Base-by-base conservation (phyloP, 495 filamentous ascomycete species). In the Xylaria cubensis region DNA sequence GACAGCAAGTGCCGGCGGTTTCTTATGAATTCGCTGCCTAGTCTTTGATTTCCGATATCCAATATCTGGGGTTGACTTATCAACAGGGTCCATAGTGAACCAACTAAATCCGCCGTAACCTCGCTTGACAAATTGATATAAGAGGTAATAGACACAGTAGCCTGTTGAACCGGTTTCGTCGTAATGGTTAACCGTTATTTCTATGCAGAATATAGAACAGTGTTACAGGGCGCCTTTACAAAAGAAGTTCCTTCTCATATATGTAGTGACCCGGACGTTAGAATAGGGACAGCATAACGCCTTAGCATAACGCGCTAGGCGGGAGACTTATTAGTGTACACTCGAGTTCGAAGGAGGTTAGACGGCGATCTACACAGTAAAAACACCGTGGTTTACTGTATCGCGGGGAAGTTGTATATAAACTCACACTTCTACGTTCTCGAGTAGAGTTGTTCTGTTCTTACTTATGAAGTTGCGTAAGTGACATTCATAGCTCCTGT, bases 21-120 rank as follows among this genome's bases (percentile, higher is more conserved):
- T 32, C 63, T 81, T 80, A 64, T 72, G 39, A 17, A 71, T 50
- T 56, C 78, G 61, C 41, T 81, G 79, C 26, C 79, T 64, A 2
- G 74, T 76, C 50, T 50, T 66, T 24, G 70, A 42, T 61, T 42
- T 58, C 19, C 9, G 58, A 32, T 29, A 55, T 19, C 5, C n/a
- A 9, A n/a, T 59, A 41, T 64, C 46, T 42, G 24, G 32, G 21
- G 34, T 44, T 15, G 58, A 53, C 1, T 42, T 34, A 26, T 42
- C 58, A 53, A 39, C 9, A 58, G n/a, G 21, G 4, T 21, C 26
- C 67, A 70, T 61, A 17, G 41, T 55, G 46, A 15, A 46, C 32
- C 21, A 6, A 17, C 6, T 32, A 66, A 39, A 41, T 36, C 32
- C 13, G 64, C 13, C 24, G 42, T 32, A 7, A 51, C 64, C 24